These are phyloP conservation scores for Penicillium sclerotigenum DNA, from an alignment of 2,329 filamentous ascomycete species.

Conservation along the genomic window DNA sequence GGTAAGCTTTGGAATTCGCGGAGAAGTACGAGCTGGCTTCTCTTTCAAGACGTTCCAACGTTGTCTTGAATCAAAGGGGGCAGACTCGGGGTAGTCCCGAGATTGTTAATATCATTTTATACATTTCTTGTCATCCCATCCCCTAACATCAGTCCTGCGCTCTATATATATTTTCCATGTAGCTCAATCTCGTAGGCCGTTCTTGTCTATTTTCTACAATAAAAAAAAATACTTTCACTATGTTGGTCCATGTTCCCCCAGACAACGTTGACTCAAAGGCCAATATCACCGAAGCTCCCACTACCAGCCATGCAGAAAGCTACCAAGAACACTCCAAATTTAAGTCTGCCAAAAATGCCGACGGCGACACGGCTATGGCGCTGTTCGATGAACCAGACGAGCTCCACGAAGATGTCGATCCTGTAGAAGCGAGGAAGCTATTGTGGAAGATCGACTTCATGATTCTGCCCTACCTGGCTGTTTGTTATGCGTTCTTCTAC, in stretches of 20 bases:
- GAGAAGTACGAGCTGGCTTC: neutral
- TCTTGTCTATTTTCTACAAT: neutral
- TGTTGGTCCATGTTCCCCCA: slow-evolving; percentile 11
- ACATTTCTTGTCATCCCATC: neutral
- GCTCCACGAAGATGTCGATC: slow-evolving; percentile 46
- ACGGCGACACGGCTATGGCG: slow-evolving; percentile 52
- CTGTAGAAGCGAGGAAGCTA: slow-evolving; percentile 47
- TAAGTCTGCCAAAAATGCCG: slow-evolving; percentile 30
- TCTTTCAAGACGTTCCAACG: neutral
- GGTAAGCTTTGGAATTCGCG: slow-evolving; percentile 6
- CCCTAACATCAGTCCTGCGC: no score
- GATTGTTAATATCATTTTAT: neutral
- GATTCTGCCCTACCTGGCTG: slow-evolving; percentile 56
- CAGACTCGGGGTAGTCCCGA: neutral
- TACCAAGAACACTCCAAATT: slow-evolving; percentile 23
- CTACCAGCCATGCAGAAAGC: slow-evolving; percentile 30
- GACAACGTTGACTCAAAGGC: slow-evolving; percentile 20
- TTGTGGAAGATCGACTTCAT: slow-evolving; percentile 58
- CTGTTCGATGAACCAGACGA: slow-evolving; percentile 51
- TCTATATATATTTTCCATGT: neutral
- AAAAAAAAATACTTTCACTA: neutral
- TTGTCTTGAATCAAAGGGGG: neutral
- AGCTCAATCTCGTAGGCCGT: neutral
- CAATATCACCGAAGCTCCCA: slow-evolving; percentile 23
- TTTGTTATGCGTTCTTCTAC: slow-evolving; percentile 55